Evolutionary conservation across 148 eudicot genomes (phyloP).

Genomic region (Nyssa sinensis): DNA sequence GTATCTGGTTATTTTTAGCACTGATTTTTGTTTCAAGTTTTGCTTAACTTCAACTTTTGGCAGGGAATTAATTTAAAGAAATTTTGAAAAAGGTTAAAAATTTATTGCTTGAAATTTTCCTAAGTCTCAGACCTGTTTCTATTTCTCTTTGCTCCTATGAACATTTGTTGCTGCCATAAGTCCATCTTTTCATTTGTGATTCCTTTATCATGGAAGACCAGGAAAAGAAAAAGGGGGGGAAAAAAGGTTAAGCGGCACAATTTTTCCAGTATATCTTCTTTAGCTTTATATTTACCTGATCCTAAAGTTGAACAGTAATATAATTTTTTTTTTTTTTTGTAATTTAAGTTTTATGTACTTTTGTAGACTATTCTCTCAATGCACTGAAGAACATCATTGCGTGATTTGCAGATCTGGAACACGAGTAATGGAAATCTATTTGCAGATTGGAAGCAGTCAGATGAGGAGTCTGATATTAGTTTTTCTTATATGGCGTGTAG

Average conservation of each 20-base stretch:
- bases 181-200: too few relatives aligned
- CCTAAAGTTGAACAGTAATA: background rate
- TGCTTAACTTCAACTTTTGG: background rate
- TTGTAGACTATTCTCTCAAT: background rate
- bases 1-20: background rate
- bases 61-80: background rate
- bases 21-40: too few relatives aligned
- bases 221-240: too few relatives aligned
- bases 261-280: background rate
- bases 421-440: conserved; percentile 29
- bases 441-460: conserved; percentile 27
- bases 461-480: conserved; percentile 7
- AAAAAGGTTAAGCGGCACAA: too few relatives aligned
- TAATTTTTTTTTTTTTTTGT: background rate
- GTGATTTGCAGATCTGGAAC: conserved; percentile 29
- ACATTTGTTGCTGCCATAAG: background rate
- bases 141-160: background rate
- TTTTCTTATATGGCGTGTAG: conserved; percentile 38
- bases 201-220: too few relatives aligned
- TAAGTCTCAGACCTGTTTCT: background rate
- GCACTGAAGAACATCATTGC: background rate
- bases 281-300: background rate
- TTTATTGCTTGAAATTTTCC: background rate
- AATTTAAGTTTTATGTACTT: background rate
- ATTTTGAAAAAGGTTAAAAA: background rate